Evolutionary conservation across 257 asterid genomes (phyloP).

Genomic region (Cruciata laevipes): DNA sequence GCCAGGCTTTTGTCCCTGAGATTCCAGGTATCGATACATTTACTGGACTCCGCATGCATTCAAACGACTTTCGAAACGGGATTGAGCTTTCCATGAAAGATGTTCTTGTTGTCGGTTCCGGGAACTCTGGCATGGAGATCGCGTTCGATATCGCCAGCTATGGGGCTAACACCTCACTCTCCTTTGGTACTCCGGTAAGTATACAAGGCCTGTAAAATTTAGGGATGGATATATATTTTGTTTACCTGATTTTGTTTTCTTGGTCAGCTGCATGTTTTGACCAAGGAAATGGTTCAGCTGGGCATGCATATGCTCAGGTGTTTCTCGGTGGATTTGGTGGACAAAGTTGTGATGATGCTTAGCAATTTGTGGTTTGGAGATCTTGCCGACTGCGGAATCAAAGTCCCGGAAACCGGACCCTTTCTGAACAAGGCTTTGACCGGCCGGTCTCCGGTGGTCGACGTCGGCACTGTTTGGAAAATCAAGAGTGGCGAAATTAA

Average conservation of each 20-base stretch:
- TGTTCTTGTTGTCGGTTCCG: constrained; percentile 53
- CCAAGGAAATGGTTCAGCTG: background rate
- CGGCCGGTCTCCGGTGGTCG: constrained; percentile 51
- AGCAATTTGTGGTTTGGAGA: background rate
- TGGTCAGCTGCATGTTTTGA: background rate
- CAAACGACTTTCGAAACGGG: constrained; percentile 32
- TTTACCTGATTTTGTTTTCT: background rate
- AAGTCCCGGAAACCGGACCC: constrained; percentile 34
- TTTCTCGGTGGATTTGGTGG: background rate
- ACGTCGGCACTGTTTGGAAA: constrained; percentile 41
- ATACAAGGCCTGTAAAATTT: background rate
- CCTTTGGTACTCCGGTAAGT: constrained; percentile 46
- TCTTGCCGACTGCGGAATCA: background rate
- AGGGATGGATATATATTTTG: background rate
- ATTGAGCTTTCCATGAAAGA: constrained; percentile 8
- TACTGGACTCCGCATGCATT: constrained; percentile 35
- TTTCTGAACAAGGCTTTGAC: constrained; percentile 24
- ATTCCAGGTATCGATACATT: constrained; percentile 30
- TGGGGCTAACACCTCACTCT: constrained; percentile 39
- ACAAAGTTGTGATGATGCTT: background rate
- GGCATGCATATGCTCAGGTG: background rate
- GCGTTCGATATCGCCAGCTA: constrained; percentile 46
- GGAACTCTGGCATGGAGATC: constrained; percentile 77
- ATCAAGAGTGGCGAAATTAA: constrained; percentile 30
- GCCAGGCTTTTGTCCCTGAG: background rate